Conservation (phyloP, 1,139 yeast species). For the Debaryomyces udenii region DNA sequence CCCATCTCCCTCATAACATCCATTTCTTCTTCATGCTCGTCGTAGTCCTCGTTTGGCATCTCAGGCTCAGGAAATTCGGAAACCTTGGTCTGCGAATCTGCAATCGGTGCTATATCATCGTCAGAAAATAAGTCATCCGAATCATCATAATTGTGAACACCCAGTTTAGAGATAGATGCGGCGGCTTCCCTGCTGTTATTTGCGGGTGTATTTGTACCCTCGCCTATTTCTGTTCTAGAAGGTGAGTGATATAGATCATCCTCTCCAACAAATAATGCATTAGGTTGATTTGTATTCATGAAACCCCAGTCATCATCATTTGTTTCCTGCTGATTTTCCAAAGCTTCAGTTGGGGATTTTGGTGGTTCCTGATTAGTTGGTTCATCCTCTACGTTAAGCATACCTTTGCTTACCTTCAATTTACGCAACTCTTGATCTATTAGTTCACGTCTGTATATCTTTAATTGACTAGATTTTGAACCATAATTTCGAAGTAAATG, state of each 20-base stretch:
- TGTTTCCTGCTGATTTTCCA: conserved; percentile 14
- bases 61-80: conserved; percentile 13
- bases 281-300: conserved; percentile 25
- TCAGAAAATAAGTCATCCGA: conserved; percentile 27
- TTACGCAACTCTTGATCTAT: conserved; percentile 39
- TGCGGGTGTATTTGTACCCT: not conserved
- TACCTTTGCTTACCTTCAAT: conserved; percentile 36
- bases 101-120: conserved; percentile 18
- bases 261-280: conserved; percentile 33
- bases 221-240: not conserved
- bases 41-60: conserved; percentile 19
- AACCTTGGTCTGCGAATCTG: not conserved
- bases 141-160: conserved; percentile 11
- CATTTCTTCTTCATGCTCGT: conserved; percentile 32
- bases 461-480: conserved; percentile 35
- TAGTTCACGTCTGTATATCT: conserved; percentile 39
- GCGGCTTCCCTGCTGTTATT: not conserved
- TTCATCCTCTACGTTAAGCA: conserved; percentile 17
- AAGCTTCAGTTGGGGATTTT: not conserved
- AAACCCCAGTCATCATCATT: conserved; percentile 41
- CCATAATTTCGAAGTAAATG: conserved; percentile 38
- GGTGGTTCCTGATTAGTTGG: not conserved
- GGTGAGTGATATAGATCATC: conserved; percentile 18
- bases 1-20: conserved; percentile 46
- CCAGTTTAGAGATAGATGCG: not conserved